These are phyloP conservation scores for Botryotinia narcissicola DNA, from an alignment of 2,329 filamentous ascomycete genomes.

Conservation along the genomic window DNA sequence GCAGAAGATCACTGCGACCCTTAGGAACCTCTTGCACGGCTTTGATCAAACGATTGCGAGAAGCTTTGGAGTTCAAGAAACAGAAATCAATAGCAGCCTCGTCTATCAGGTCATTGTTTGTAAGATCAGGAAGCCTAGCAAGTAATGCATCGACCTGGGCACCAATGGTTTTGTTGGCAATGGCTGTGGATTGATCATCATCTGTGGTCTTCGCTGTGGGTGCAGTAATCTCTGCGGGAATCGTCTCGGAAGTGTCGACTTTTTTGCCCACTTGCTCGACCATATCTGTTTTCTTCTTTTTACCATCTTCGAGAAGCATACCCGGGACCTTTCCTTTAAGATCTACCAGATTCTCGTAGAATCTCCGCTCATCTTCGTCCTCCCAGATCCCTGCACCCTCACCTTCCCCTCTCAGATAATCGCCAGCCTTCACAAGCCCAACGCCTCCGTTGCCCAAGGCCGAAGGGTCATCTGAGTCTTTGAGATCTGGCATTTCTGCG, in stretches of 20 bases:
- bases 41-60: constrained; percentile 89
- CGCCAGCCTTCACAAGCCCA: constrained; percentile 88
- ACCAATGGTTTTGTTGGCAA: constrained; percentile 95
- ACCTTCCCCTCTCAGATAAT: constrained; percentile 85
- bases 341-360: constrained; percentile 96
- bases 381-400: constrained; percentile 97
- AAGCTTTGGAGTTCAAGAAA: constrained; percentile 97
- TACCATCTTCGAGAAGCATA: constrained; percentile 88
- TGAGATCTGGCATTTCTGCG: constrained; percentile 89
- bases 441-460: constrained; percentile 71
- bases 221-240: constrained; percentile 43
- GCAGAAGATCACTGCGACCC: constrained; percentile 85
- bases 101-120: constrained; percentile 87
- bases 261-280: constrained; percentile 85
- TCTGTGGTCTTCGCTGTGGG: constrained; percentile 49
- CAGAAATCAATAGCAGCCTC: constrained; percentile 95
- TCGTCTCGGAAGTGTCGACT: constrained; percentile 51
- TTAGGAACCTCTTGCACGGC: constrained; percentile 93
- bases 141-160: constrained; percentile 93
- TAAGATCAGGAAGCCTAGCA: constrained; percentile 83
- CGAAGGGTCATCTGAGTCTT: constrained; percentile 72
- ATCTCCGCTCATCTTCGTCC: constrained; percentile 94
- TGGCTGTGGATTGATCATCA: constrained; percentile 88
- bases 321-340: constrained; percentile 93
- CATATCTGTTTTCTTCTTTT: constrained; percentile 83